Base-by-base conservation (phyloP, 805 yeast species). In the Millerozyma miso region DNA sequence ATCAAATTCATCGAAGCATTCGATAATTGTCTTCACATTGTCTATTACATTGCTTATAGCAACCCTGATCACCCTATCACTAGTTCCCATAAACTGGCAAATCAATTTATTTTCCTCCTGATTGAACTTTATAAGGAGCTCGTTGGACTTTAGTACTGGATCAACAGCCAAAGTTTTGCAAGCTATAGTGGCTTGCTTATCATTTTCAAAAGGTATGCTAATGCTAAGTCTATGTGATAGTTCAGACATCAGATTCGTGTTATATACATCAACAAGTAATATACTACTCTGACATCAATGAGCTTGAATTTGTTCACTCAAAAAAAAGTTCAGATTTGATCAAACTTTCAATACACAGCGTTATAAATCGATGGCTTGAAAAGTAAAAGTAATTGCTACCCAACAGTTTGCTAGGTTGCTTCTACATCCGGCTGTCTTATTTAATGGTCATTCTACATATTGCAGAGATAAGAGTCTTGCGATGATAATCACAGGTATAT, bases 31-130 rank as follows among this genome's bases (percentile, higher is more conserved):
- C 54, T 83, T 83, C 43, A 88, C 60, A 48, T 82, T 83, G 56
- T 88, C 96, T 42, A 90, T 69, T 14, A 85, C 76, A 49, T 83
- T 84, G 61, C 88, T 88, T 15, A 85, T 87, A 6, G 95, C 95
- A 4, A 88, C 95, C 47, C 97, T 69, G 40, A 89, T 74, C 4
- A 81, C 81, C 35, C 96, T 68, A 50, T 85, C 95, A 39, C 86
- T 81, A 0, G 71, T 69, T 1, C 88, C 88, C 5, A 66, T 59
- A 50, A 87, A 85, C 1, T 53, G 48, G 20, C 81, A 75, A 2
- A 58, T 45, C 33, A 88, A 65, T 0, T 46, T 47, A 15, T 50
- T 54, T 1, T 59, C 74, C 3, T 65, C 56, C 0, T 64, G 56
- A 4, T 55, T 36, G 47, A 80, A 80, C 1, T 50, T 51, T 3